Conservation (phyloP, 1,139 yeast species). For the Oligophagozyma castellii region DNA sequence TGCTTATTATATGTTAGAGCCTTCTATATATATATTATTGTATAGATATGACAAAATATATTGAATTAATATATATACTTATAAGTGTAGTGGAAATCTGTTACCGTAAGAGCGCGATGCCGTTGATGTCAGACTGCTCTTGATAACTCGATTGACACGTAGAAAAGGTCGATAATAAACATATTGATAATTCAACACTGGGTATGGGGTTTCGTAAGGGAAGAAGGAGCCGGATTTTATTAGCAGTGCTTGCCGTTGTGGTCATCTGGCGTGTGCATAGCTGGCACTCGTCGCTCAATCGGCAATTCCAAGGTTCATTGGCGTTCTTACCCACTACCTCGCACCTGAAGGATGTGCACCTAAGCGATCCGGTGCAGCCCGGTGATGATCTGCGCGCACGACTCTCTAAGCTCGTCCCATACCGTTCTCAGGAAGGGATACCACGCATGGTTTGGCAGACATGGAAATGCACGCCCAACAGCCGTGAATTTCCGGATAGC, state of each 20-base stretch:
- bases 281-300: background rate
- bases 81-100: too few species aligned
- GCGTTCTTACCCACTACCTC: background rate
- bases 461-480: conserved; percentile 61
- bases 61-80: too few species aligned
- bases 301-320: background rate
- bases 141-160: too few species aligned
- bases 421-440: conserved; percentile 41
- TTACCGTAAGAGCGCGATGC: too few species aligned
- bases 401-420: conserved; percentile 58
- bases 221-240: background rate
- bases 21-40: too few species aligned
- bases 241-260: background rate
- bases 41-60: too few species aligned
- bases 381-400: conserved; percentile 31
- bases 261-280: background rate
- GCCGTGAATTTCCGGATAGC: conserved; percentile 37
- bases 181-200: too few species aligned
- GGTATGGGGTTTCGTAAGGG: background rate
- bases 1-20: too few species aligned
- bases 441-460: conserved; percentile 91
- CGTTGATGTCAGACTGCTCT: too few species aligned
- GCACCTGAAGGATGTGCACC: conserved; percentile 1
- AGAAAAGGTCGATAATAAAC: too few species aligned
- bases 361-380: background rate